A percentile compares a stretch with the other conserved stretches of the same genome.
Evolutionary conservation across 2,329 filamentous ascomycete genomes (phyloP).

Genomic region (Cladorrhinum sp.): DNA sequence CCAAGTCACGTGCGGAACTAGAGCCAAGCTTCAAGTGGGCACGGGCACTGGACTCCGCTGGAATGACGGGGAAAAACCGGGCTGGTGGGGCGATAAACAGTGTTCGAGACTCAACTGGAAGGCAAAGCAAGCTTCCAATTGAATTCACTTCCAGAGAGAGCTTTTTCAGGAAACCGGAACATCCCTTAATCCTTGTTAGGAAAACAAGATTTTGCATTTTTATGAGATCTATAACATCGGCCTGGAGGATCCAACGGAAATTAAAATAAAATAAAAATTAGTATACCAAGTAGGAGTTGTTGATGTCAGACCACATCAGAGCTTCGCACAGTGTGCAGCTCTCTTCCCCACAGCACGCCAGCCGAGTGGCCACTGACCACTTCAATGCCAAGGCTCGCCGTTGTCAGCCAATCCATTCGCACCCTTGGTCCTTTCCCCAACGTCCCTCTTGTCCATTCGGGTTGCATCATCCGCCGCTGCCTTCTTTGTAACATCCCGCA

Average conservation of each 20-base stretch:
- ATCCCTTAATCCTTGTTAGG: too few species aligned
- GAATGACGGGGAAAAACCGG: not conserved
- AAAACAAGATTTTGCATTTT: too few species aligned
- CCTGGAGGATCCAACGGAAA: not conserved
- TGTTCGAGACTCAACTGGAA: not conserved
- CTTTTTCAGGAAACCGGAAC: too few species aligned
- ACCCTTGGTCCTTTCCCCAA: constrained; percentile 4
- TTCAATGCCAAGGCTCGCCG: not conserved
- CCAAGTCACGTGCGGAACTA: constrained; percentile 28
- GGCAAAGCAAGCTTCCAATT: not conserved
- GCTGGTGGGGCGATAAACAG: not conserved
- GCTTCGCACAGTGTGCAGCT: not conserved
- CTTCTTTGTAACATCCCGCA: not conserved
- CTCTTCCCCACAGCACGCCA: not conserved
- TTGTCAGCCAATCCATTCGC: not conserved
- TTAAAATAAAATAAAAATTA: not conserved
- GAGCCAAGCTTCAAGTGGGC: not conserved
- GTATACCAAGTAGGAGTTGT: not conserved
- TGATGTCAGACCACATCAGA: not conserved
- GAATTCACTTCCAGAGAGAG: too few species aligned
- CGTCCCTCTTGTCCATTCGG: not conserved
- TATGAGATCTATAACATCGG: too few species aligned
- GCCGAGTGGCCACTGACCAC: too few species aligned
- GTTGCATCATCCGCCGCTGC: constrained; percentile 5
- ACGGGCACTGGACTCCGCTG: not conserved